These are phyloP conservation scores for Candida bentonensis DNA, from an alignment of 805 yeast genomes.

Conservation along the genomic window DNA sequence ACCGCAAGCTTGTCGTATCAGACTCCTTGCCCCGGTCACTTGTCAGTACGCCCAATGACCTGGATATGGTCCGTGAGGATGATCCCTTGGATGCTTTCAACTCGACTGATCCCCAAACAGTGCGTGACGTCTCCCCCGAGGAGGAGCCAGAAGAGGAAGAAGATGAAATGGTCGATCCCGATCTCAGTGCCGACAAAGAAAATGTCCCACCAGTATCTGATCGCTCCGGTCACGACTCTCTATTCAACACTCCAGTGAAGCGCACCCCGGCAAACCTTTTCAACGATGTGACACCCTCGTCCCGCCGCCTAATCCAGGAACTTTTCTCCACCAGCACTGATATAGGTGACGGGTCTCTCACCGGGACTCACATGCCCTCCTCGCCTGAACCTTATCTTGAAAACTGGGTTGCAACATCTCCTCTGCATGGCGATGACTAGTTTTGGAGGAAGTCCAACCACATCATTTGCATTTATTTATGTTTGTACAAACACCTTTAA, in stretches of 20 bases:
- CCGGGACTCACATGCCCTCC: not conserved
- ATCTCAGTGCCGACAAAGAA: not conserved
- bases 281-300: not conserved
- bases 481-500: too few species aligned
- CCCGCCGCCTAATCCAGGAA: not conserved
- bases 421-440: slow-evolving; percentile 1
- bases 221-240: not conserved
- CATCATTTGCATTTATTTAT: too few species aligned
- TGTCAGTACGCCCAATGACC: not conserved
- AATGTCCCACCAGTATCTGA: not conserved
- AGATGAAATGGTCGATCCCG: not conserved
- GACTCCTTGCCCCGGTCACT: not conserved
- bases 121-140: slow-evolving; percentile 1
- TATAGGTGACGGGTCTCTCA: not conserved
- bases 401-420: not conserved
- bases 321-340: not conserved
- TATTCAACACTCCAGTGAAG: not conserved
- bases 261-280: not conserved
- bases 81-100: not conserved
- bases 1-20: not conserved
- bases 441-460: not conserved
- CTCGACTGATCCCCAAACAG: not conserved
- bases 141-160: slow-evolving; percentile 3
- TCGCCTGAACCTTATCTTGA: not conserved
- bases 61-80: not conserved